Base-by-base conservation (phyloP, 768 basidiomycete species). In the Termitomyces eurrhizus region DNA sequence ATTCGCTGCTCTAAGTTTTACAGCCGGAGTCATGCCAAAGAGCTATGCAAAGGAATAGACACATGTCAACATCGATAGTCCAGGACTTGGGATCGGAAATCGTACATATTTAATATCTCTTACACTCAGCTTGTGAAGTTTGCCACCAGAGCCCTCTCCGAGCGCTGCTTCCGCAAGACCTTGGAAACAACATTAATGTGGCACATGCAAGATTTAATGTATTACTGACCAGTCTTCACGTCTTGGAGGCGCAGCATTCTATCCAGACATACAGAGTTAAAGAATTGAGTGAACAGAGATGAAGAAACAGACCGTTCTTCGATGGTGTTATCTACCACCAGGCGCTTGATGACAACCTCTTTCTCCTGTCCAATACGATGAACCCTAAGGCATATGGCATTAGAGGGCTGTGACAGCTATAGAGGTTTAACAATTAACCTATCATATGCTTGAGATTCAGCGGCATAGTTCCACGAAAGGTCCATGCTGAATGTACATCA, bases 281-380 rank as follows among this genome's bases (percentile, higher is more conserved):
- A 37, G 37, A 29, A 14, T 16, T 13, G 9, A 45, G 26, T 16
- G 16, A 50, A 33, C 35, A 4, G 13, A 11, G n/a, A 36, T n/a
- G 39, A n/a, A 16, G 12, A 16, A n/a, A 68, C 80, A 24, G 62
- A 85, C 85, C 90, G 82, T 67, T 93, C 88, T 71, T 93, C 92
- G 56, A 89, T 86, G 2, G 88, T 88, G 64, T 89, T 72, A 62
- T 80, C 76, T 8, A 90, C 82, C 12, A 89, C 82, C 2, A 89
- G 74, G 24, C 88, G 84, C 68, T 88, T 87, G 61, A 90, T 81
- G 63, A 77, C 81, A 1, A 90, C 89, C 33, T 81, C 72, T 67
- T 89, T 89, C 62, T 85, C 81, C 67, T 90, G 88, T 0, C 89
- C 87, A 49, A 88, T 81, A 26, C 88, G 83, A 71, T 89, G 86